phyloP scores from a whole-genome alignment of 2,329 filamentous ascomycete species.

The Aspergillus sp. region DNA sequence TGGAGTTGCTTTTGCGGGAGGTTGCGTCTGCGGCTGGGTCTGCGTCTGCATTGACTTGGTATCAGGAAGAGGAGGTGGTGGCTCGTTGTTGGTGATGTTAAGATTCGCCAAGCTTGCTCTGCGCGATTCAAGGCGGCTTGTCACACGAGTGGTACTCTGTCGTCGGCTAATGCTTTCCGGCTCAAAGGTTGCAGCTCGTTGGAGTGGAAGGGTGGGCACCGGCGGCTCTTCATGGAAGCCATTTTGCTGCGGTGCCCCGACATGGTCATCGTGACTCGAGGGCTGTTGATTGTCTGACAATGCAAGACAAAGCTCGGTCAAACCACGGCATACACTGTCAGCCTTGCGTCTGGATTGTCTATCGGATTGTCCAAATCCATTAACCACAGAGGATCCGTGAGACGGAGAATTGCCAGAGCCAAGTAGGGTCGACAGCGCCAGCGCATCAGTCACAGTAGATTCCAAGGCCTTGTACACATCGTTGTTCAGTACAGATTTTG shows the following conservation, averaged over 20 bases:
- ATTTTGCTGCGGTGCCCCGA: conserved; percentile 17
- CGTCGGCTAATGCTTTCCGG: conserved; percentile 25
- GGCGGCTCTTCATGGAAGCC: conserved; percentile 19
- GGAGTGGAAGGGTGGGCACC: conserved; percentile 25
- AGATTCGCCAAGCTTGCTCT: conserved; percentile 32
- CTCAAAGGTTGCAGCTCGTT: conserved; percentile 36
- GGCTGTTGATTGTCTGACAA: conserved; percentile 58
- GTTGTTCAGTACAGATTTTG: conserved; percentile 62
- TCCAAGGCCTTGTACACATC: conserved; percentile 78
- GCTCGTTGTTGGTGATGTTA: conserved; percentile 9
- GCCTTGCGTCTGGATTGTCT: conserved; percentile 84
- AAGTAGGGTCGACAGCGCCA: conserved; percentile 73
- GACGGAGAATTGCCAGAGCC: conserved; percentile 63
- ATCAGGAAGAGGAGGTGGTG: conserved; percentile 19
- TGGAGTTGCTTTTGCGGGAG: conserved; percentile 19
- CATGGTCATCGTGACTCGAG: conserved; percentile 22
- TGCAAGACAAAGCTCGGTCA: conserved; percentile 88
- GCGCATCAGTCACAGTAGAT: conserved; percentile 72
- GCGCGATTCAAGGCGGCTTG: conserved; percentile 35
- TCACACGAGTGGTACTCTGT: conserved; percentile 21
- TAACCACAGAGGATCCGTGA: conserved; percentile 29
- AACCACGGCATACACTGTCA: conserved; percentile 84
- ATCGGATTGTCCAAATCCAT: conserved; percentile 54
- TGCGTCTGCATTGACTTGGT: conserved; percentile 8
- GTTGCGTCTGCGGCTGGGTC: background rate